Evolutionary conservation across 768 basidiomycete species (phyloP), one percentile per base, ranked within the genome.

Genomic region (Chalciporus pseudorubinellus): DNA sequence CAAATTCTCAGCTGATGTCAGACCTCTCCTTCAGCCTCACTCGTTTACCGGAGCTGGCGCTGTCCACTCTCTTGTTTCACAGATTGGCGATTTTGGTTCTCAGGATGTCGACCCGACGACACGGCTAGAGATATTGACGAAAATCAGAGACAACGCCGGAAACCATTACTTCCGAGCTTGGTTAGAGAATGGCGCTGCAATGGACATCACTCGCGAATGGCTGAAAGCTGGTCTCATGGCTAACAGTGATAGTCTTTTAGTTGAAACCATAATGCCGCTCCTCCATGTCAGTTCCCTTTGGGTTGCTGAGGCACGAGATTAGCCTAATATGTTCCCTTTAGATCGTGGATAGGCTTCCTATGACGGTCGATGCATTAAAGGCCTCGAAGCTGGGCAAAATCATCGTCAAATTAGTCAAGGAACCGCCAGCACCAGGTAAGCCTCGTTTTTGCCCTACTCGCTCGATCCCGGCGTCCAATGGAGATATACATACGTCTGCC

Each of bases 111-210:
- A 89, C 49, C 70, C 79, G 6, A 52, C 71, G n/a, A 77, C 77
- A 18, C 84, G 91, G 6, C 63, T 87, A 48, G 88, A 92, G 64
- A 85, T 92, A 47, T 70, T 93, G 49, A 86, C 84, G 16, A 85
- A 83, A 69, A 87, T 92, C 57, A 78, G 90, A 56, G 89, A 93
- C 67, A 82, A 84, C 43, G 91, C 91, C 24, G 87, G 83, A 38
- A 89, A 91, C 63, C 87, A 89, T 60, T 93, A 92, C 63, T 92
- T 88, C 66, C 82, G 88, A 39, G 89, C 89, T 5, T 92, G 90
- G 89, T 79, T 82, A 14, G 89, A 90, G 66, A 90, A 88, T 64
- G n/a, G 63, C 39, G 67, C 69, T 34, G 91, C 89, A 16, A 83
- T 92, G 74, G 87, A 88, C 53, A 77, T 92, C 31, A 81, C 87